Evolutionary conservation across 164 flowering plant genomes (phyloP), one percentile per base, ranked within the genome.

Genomic region (Magnolia sinica): DNA sequence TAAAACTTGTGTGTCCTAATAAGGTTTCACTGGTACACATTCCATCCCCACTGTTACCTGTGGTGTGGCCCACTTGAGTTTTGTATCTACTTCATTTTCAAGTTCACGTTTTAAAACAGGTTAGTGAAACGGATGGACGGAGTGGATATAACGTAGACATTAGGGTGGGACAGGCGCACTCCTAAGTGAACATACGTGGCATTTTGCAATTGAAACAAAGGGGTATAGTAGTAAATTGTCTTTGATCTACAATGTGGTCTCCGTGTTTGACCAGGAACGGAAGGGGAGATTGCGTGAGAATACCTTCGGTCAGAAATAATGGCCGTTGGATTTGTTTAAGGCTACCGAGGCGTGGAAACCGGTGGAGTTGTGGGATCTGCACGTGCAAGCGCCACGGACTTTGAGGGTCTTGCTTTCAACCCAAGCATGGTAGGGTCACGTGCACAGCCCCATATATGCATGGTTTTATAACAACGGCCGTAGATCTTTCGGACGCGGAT

Each of bases 221-320:
- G 45, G 45, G 7, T 37, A 37, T 37, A 3, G 45, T 37, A 37
- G 45, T 37, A 37, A 37, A 37, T 37, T 0, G 45, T 3, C 4
- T 37, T 3, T 37, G 45, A 3, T 37, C 45, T 3, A 37, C 45
- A 37, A 37, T 37, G 45, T 37, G 45, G 69, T 76, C 78, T 73
- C 82, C 81, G 82, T 82, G 79, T 75, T 82, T 82, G 85, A 82
- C 82, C 81, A 73, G 79, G 72, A 50, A 27, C 23, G 51, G 22
- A 24, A 24, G 58, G 37, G 20, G 52, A 51, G 77, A 64, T 77
- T 58, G 81, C 86, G 81, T 84, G 76, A 52, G 81, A 80, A 84
- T 79, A 81, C 84, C 81, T 78, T 74, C 29, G 74, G 66, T 81
- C 76, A 27, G 69, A 72, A 67, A 72, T 72, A 70, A 76, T 27